Evolutionary conservation across 176 grass and related monocot species (phyloP).

Genomic region (Zizania latifolia): DNA sequence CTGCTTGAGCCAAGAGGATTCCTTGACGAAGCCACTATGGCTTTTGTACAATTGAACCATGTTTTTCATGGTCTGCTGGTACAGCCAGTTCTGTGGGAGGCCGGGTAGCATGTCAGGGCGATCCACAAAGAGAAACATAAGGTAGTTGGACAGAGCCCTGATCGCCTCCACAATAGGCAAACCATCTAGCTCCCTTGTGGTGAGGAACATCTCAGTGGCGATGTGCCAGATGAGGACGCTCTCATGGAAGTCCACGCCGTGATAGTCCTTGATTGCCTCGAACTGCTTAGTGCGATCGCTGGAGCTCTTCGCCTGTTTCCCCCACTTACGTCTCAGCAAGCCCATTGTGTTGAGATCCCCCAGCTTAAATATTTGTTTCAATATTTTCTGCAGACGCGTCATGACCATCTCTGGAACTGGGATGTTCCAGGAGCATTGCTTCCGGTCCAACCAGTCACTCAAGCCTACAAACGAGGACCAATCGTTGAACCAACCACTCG

Average conservation of each 20-base stretch:
- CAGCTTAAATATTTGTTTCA: not conserved
- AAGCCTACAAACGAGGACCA: no score
- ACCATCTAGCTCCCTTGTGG: no score
- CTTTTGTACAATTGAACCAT: not conserved
- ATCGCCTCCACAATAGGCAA: accelerated
- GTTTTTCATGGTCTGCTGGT: no score
- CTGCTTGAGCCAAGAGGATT: no score
- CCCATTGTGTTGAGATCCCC: not conserved
- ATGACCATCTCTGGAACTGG: not conserved
- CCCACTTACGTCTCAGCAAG: not conserved
- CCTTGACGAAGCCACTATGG: not conserved
- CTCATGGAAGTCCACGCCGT: conserved; percentile 10
- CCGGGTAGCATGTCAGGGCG: not conserved
- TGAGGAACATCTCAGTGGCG: not conserved
- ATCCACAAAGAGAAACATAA: not conserved
- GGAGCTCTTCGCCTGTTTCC: accelerated
- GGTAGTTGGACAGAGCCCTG: not conserved
- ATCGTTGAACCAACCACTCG: no score
- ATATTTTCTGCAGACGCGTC: not conserved
- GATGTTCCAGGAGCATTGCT: not conserved
- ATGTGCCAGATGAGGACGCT: conserved; percentile 2
- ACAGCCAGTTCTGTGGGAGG: conserved; percentile 2
- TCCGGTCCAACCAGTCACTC: not conserved
- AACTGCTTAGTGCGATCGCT: not conserved
- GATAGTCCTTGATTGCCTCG: accelerated